Evolutionary conservation across 2,329 filamentous ascomycete species (phyloP), one percentile per base, ranked within the genome.

Genomic region (Hansfordia pulvinata): DNA sequence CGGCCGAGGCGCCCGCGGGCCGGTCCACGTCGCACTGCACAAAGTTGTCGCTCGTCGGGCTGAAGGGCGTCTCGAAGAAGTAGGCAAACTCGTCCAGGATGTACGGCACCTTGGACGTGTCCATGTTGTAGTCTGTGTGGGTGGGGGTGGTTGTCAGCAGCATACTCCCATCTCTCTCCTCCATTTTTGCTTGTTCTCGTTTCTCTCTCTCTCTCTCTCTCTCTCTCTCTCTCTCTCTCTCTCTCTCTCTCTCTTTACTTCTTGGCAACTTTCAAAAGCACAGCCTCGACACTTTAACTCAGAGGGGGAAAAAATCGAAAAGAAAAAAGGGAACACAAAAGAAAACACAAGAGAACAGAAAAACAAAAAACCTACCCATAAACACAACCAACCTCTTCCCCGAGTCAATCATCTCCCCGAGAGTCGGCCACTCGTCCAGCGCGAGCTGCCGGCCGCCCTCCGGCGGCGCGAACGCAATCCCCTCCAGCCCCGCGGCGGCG

Each of bases 41-140:
- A 41, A 79, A 75, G 10, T 54, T 56, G 1, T 62, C 50, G 26
- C 66, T 54, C 2, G 62, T 67, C 34, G 74, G 70, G 35, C 79
- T 71, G 50, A 66, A 86, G 1, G 67, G 60, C 23, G 78, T 88
- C 47, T 88, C 81, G 56, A 78, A 85, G 37, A 77, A 65, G 49
- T 71, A 72, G 14, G 54, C 51, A 42, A 74, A 80, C 43, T 79
- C 64, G 43, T 68, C 58, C 29, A 78, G 56, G 28, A 81, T 69
- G 42, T 75, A 80, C 15, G 67, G 56, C n/a, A 69, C 63, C 26
- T 54, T 46, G 17, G 41, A 48, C 2, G 52, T 55, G 33, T 71
- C 56, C 30, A 58, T 46, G 26, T 62, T 43, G 37, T 67, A 82
- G 47, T 85, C 79, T 72, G 63, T 54, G 44, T n/a, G n/a, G n/a